Evolutionary conservation across 1,284 basidiomycete species (phyloP), one percentile per base, ranked within the genome.

Genomic region (Agaricales sp.): DNA sequence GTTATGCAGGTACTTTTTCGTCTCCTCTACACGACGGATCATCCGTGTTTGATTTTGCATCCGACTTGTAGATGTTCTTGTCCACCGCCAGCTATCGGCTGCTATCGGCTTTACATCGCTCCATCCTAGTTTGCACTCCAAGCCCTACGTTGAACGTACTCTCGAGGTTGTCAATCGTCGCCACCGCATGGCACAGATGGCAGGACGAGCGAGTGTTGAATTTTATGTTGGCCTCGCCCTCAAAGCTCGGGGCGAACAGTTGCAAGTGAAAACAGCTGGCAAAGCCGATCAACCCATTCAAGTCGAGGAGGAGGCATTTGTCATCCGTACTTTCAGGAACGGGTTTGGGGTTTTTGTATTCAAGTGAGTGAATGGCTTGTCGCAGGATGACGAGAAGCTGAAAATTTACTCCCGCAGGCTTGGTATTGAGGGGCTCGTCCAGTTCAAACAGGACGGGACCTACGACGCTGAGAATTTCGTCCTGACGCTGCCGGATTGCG

Each of bases 101-200:
- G 85, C 93, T 3, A 97, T 98, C 59, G 81, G 81, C 25, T 87
- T 92, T 58, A 70, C 80, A 0, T 77, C 92, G 1, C 75, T 99
- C 0, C 93, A 96, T 61, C 77, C 90, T 0, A 82, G 84, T 0
- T 70, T 99, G 6, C 92, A 96, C 61, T 91, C 89, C 3, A 94
- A 95, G 63, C 66, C 80, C 14, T 84, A 92, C 59, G 91, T 99
- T 2, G 96, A 98, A 62, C 80, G 85, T 24, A 77, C 91, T 4
- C 71, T 99, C 53, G 83, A 84, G 48, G 82, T 90, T 13, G 87
- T 99, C 49, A 99, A 99, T 61, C 80, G 87, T 52, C 77, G 95
- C 8, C 95, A 99, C 65, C 78, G 94, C 35, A 87, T 95, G 74
- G 96, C 94, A 0, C 96, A 99, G 63, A 95, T 95, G 84, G 96